Evolutionary conservation across 495 filamentous ascomycete species (phyloP).

Genomic region (Clohesyomyces aquaticus): DNA sequence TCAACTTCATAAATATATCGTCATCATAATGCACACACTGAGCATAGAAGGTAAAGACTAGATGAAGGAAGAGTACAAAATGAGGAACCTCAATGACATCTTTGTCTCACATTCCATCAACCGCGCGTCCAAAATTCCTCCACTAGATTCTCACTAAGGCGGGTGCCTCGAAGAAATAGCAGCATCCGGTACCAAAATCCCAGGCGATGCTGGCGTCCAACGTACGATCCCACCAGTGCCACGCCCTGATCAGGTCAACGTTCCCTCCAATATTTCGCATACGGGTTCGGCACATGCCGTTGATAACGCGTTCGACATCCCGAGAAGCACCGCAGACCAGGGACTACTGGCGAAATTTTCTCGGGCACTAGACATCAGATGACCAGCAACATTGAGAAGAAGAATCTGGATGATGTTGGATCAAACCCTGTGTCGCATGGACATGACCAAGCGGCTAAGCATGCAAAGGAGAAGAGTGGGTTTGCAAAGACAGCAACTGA

Average conservation of each 20-base stretch:
- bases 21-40: constrained; percentile 19
- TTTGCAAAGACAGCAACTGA: constrained; percentile 4
- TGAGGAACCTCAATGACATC: not conserved
- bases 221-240: constrained; percentile 61
- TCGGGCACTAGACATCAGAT: constrained; percentile 58
- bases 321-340: constrained; percentile 54
- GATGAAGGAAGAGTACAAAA: not conserved
- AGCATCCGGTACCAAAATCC: constrained; percentile 56
- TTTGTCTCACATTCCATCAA: not conserved
- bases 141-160: constrained; percentile 42
- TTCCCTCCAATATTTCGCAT: constrained; percentile 37
- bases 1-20: not conserved
- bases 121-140: constrained; percentile 18
- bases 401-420: constrained; percentile 44
- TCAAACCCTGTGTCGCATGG: constrained; percentile 9
- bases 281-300: constrained; percentile 52
- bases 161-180: constrained; percentile 58
- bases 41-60: not conserved
- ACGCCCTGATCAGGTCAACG: constrained; percentile 55
- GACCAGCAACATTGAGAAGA: constrained; percentile 53
- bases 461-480: constrained; percentile 15
- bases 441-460: constrained; percentile 13
- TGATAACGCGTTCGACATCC: constrained; percentile 58
- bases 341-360: constrained; percentile 54
- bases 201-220: constrained; percentile 58